phyloP scores from a whole-genome alignment of 1,284 basidiomycete species.

The Ustilago bromivora region DNA sequence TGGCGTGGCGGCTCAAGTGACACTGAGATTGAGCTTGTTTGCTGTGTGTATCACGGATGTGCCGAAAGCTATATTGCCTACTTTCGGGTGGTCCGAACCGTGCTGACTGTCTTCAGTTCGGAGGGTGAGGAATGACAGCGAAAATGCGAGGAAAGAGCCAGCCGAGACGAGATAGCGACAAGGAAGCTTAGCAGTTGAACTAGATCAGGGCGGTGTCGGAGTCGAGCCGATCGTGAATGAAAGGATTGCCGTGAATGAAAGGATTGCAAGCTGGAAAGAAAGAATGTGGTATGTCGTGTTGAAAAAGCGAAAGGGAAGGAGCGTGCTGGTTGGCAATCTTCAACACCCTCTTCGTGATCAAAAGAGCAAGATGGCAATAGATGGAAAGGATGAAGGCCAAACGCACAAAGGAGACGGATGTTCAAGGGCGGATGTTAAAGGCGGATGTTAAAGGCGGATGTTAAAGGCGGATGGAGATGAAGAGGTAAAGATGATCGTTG shows the following conservation, averaged over 20 bases:
- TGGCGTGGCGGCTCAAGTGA: neutral
- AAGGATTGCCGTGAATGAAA: neutral
- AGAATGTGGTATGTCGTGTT: neutral
- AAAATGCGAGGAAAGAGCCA: neutral
- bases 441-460: neutral
- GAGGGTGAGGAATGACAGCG: too few species aligned
- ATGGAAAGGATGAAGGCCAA: neutral
- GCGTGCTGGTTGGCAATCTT: conserved; percentile 8
- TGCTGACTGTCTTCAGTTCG: neutral
- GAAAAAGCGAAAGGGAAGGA: conserved; percentile 1
- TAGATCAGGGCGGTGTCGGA: neutral
- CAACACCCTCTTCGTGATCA: conserved; percentile 15
- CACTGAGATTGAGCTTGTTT: too few species aligned
- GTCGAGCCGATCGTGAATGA: neutral
- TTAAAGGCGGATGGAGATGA: neutral
- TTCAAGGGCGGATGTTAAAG: too few species aligned
- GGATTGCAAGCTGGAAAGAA: neutral
- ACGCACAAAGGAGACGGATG: neutral
- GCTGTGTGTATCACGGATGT: neutral
- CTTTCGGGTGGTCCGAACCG: neutral
- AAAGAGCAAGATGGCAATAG: conserved; percentile 3
- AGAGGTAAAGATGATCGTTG: neutral
- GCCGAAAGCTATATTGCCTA: neutral
- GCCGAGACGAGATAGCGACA: neutral
- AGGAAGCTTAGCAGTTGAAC: neutral